Base-by-base conservation (phyloP, 805 yeast genomes). In the Millerozyma acaciae region DNA sequence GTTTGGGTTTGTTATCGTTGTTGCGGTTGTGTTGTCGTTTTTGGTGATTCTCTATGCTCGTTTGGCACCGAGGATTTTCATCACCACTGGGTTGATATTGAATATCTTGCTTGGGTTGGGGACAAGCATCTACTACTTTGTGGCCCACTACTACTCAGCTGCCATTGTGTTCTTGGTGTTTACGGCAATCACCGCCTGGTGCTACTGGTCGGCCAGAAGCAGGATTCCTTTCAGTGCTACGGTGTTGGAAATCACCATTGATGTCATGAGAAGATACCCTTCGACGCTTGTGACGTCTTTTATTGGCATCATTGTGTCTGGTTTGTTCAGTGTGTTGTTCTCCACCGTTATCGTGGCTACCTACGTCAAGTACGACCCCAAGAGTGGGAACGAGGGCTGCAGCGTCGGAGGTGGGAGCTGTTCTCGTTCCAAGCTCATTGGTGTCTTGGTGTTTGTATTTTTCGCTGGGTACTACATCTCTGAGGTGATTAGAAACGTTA, bases 381-480 rank as follows among this genome's bases (percentile, higher is more conserved):
- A 73, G 24, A 39, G 60, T 2, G 48, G 50, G 24, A 76, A 76
- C 44, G 62, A 70, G 10, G 80, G 73, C 6, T 83, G 90, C 50
- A 35, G 50, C 10, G 68, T 46, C 65, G 76, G 42, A 72, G 87
- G 50, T 30, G 75, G 66, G 6, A 35, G 38, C 61, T 87, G 68
- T 68, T 79, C 48, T 10, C 65, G 71, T 22, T 63, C 75, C 2
- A 82, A 72, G 48, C 63, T 84, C 44, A 71, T 82, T 42, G 94
- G 93, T 4, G 55, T 83, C 9, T 58, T 86, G 40, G 77, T 87
- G 17, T 81, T 75, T 57, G 76, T 82, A 5, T 77, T 87, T 43
- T 85, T 89, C 56, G 83, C 90, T 4, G 95, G 95, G 13, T 88
- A 75, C 53, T 83, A 77, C 55, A 75, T 87, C 39, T 74, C 93